These are phyloP conservation scores for Zopfia rhizophila DNA, from an alignment of 2,329 filamentous ascomycete genomes.

Conservation along the genomic window DNA sequence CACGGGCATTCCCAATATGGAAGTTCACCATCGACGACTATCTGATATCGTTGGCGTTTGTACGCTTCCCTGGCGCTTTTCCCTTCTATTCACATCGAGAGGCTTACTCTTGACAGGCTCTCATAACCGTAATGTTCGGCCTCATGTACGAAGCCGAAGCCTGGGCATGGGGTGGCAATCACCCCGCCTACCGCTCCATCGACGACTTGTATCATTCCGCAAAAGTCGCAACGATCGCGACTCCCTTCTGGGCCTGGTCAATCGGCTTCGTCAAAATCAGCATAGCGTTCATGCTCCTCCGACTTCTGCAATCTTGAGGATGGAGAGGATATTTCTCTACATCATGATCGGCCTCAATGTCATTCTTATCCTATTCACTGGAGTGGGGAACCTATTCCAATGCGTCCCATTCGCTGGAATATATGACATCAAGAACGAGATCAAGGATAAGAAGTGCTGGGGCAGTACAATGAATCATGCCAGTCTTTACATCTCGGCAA, in stretches of 20 bases:
- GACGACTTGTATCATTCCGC: background rate
- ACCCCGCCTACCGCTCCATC: conserved; percentile 4
- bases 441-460: conserved; percentile 21
- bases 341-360: conserved; percentile 24
- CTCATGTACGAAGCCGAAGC: conserved; percentile 9
- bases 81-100: background rate
- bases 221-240: conserved; percentile 17
- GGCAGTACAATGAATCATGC: background rate
- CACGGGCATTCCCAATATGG: conserved; percentile 20
- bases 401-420: conserved; percentile 20
- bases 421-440: conserved; percentile 16
- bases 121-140: conserved; percentile 20
- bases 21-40: conserved; percentile 27
- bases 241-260: conserved; percentile 28
- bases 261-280: conserved; percentile 29
- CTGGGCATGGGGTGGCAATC: conserved; percentile 13
- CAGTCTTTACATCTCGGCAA: conserved; percentile 8
- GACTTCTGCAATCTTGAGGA: conserved; percentile 17
- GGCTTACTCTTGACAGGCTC: conserved; percentile 9
- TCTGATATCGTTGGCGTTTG: conserved; percentile 19
- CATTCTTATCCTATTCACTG: conserved; percentile 20
- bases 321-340: conserved; percentile 21
- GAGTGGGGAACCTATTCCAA: conserved; percentile 17
- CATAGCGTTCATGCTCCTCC: conserved; percentile 28
- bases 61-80: conserved; percentile 12